Evolutionary conservation across 2,329 filamentous ascomycete species (phyloP).

Genomic region (Arachnomyces sp.): DNA sequence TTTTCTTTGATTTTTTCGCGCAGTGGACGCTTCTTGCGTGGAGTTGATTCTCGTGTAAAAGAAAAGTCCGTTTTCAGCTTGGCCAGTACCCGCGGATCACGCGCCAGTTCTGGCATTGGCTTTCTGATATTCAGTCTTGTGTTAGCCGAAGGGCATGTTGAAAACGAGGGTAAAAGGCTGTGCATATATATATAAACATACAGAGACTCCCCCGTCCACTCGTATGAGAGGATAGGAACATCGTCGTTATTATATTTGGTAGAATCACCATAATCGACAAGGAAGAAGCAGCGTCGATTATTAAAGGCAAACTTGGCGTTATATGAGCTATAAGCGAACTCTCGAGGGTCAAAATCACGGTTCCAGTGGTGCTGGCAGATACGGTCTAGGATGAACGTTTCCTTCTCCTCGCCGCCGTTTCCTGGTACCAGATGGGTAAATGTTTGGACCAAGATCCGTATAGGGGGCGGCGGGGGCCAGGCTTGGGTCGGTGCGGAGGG

Average conservation of each 20-base stretch:
- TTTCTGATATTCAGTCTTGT: too few relatives aligned
- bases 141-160: too few relatives aligned
- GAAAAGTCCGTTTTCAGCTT: too few relatives aligned
- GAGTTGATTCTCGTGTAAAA: too few relatives aligned
- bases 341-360: neutral
- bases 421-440: slow-evolving; percentile 4
- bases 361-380: slow-evolving; percentile 4
- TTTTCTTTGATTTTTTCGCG: too few relatives aligned
- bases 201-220: slow-evolving; percentile 5
- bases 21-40: too few relatives aligned
- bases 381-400: slow-evolving; percentile 3
- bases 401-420: neutral
- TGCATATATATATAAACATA: slow-evolving; percentile 1
- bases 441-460: slow-evolving; percentile 6
- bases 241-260: slow-evolving; percentile 3
- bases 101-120: too few relatives aligned
- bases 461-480: neutral
- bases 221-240: slow-evolving; percentile 3
- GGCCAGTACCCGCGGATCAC: too few relatives aligned
- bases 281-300: slow-evolving; percentile 5
- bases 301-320: neutral
- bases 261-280: slow-evolving; percentile 5
- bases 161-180: neutral
- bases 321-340: neutral
- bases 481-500: neutral